These are phyloP conservation scores for Stygiomarasmius scandens DNA, from an alignment of 1,284 basidiomycete species.

Conservation along the genomic window DNA sequence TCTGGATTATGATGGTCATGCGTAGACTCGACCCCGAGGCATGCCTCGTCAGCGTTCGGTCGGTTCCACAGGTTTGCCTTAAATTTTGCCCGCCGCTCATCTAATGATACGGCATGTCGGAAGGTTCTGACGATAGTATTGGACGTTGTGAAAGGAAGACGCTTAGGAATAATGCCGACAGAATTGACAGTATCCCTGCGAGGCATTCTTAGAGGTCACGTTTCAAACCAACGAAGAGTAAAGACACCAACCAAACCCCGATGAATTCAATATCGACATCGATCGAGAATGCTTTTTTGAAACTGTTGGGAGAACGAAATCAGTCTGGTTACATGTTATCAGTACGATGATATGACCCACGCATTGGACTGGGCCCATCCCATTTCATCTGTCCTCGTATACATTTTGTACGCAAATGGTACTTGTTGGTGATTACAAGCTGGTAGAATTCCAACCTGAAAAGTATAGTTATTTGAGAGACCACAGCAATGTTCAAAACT, in stretches of 20 bases:
- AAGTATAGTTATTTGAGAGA: neutral
- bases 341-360: slow-evolving; percentile 23
- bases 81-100: slow-evolving; percentile 57
- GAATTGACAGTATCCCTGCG: slow-evolving; percentile 62
- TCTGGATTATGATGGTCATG: neutral
- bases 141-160: slow-evolving; percentile 55
- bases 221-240: neutral
- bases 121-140: slow-evolving; percentile 55
- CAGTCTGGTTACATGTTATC: neutral
- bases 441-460: slow-evolving; percentile 6
- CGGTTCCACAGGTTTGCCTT: slow-evolving; percentile 47
- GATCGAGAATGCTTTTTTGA: slow-evolving; percentile 59
- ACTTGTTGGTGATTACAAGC: slow-evolving; percentile 47
- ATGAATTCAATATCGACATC: slow-evolving; percentile 56
- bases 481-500: slow-evolving; percentile 24
- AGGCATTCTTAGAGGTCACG: too few species aligned
- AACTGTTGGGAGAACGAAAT: slow-evolving; percentile 45
- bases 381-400: slow-evolving; percentile 39
- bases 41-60: slow-evolving; percentile 26
- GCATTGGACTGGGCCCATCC: slow-evolving; percentile 53
- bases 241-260: slow-evolving; percentile 50
- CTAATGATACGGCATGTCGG: slow-evolving; percentile 57
- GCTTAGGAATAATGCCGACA: slow-evolving; percentile 54
- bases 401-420: slow-evolving; percentile 59
- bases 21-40: neutral